Conservation (phyloP, 2,329 filamentous ascomycete species). For the Helminthosporium solani region DNA sequence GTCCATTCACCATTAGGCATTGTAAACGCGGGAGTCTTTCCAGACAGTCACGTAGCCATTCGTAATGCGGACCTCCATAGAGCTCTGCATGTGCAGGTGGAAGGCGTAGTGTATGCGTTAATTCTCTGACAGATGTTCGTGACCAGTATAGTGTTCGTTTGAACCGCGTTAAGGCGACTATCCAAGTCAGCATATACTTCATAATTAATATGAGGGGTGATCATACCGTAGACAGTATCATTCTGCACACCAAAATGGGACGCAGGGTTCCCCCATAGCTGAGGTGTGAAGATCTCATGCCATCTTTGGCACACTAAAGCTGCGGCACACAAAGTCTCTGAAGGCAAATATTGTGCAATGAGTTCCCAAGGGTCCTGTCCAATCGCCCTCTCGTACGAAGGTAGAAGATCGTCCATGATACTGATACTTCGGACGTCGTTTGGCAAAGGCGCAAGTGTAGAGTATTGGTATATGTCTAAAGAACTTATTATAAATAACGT, state of each 20-base stretch:
- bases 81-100: slow-evolving; percentile 62
- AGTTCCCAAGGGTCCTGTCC: slow-evolving; percentile 57
- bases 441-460: too few species aligned
- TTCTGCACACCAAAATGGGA: slow-evolving; percentile 63
- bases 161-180: slow-evolving; percentile 61
- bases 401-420: slow-evolving; percentile 58
- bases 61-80: slow-evolving; percentile 59
- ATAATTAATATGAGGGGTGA: not conserved
- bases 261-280: slow-evolving; percentile 63
- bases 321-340: slow-evolving; percentile 57
- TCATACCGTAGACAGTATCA: slow-evolving; percentile 58
- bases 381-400: slow-evolving; percentile 61
- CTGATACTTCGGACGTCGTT: too few species aligned
- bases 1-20: slow-evolving; percentile 58
- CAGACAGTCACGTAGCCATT: slow-evolving; percentile 61
- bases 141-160: slow-evolving; percentile 57
- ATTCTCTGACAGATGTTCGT: slow-evolving; percentile 52
- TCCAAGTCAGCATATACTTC: slow-evolving; percentile 8
- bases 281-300: slow-evolving; percentile 59
- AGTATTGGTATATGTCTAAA: too few species aligned
- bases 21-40: slow-evolving; percentile 60
- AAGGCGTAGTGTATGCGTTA: slow-evolving; percentile 63
- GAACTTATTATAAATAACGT: too few species aligned
- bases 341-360: slow-evolving; percentile 58
- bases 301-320: slow-evolving; percentile 59